Percentiles rank a stretch among this genome's conserved stretches.
These are phyloP conservation scores for Monosporascus sp. DNA, from an alignment of 2,329 filamentous ascomycete species.

Conservation along the genomic window DNA sequence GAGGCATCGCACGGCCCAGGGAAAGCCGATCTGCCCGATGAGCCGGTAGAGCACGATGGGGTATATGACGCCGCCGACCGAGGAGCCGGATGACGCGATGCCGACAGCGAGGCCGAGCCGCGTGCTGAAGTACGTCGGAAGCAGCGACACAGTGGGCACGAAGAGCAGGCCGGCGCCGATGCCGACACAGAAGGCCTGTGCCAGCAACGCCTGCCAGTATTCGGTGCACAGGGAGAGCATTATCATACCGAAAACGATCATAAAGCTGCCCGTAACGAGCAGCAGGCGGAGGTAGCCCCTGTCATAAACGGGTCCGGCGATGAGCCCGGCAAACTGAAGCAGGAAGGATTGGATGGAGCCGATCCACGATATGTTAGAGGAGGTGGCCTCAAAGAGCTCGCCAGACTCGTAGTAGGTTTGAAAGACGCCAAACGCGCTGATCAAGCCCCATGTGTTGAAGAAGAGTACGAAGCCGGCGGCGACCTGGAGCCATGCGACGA, in stretches of 20 bases:
- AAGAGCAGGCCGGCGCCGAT: slow-evolving; percentile 38
- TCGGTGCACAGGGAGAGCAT: slow-evolving; percentile 30
- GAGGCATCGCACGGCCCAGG: slow-evolving; percentile 21
- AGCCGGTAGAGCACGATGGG: slow-evolving; percentile 24
- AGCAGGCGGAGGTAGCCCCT: slow-evolving; percentile 38
- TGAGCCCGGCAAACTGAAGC: slow-evolving; percentile 35
- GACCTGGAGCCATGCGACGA: slow-evolving; percentile 45
- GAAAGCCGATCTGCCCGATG: slow-evolving; percentile 17
- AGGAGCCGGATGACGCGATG: slow-evolving; percentile 27
- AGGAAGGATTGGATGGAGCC: slow-evolving; percentile 43
- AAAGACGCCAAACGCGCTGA: slow-evolving; percentile 47
- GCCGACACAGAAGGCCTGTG: slow-evolving; percentile 41
- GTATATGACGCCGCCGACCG: slow-evolving; percentile 29
- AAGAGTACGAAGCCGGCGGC: slow-evolving; percentile 42
- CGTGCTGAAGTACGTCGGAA: slow-evolving; percentile 29
- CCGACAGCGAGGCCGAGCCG: slow-evolving; percentile 27
- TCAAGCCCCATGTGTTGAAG: slow-evolving; percentile 42
- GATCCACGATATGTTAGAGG: slow-evolving; percentile 39
- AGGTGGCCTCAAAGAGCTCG: slow-evolving; percentile 28
- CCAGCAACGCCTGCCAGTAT: slow-evolving; percentile 41
- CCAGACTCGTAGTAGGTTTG: slow-evolving; percentile 45
- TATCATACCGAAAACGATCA: slow-evolving; percentile 43
- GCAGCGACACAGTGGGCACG: slow-evolving; percentile 29
- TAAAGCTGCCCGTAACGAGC: slow-evolving; percentile 33
- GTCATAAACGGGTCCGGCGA: slow-evolving; percentile 43